Evolutionary conservation across 345 rosid genomes (phyloP), one percentile per base, ranked within the genome.

Genomic region (Leavenworthia alabamica): DNA sequence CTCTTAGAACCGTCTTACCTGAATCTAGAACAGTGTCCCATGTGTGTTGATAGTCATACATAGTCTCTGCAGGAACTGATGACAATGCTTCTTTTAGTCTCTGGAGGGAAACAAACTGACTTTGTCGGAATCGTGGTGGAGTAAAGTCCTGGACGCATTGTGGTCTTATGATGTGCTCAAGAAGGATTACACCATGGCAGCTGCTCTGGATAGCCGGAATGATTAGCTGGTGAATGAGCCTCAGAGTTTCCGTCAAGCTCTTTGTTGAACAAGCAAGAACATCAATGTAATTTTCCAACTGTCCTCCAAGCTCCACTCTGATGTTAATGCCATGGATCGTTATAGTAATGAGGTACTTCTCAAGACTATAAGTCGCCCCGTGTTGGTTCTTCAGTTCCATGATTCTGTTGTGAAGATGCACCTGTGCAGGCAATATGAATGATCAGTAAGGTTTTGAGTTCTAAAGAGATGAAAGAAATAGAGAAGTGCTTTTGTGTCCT

Each of bases 21-120:
- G 90, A 80, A 56, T 87, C 94, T 12, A 73, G 60, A 49, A 85
- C 94, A 20, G 81, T 62, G 64, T 75, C 79, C 97, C 97, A 89
- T 0, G 94, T 89, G 70, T 93, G 97, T 73, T 93, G 97, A 77
- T 93, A 93, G 72, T 85, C 96, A 58, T 93, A 89, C 88, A 89
- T 80, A 66, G 85, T 48, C 17, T 93, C 96, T 22, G 99, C 99
- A 27, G 96, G 90, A 70, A 84, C 83, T 3, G 99, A 85, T 35
- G 89, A 88, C 39, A 89, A 73, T 29, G 90, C 99, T 44, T 80
- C 85, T 80, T 87, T 93, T 68, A 89, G 61, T 42, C 77, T 82
- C 59, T 82, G 96, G 72, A 87, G 62, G 22, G 84, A 42, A 56
- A 85, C 82, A 60, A 65, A 64, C 37, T 93, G 99, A 14, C 75